Conservation (phyloP, 2,329 filamentous ascomycete species). For the Neofusicoccum parvum region DNA sequence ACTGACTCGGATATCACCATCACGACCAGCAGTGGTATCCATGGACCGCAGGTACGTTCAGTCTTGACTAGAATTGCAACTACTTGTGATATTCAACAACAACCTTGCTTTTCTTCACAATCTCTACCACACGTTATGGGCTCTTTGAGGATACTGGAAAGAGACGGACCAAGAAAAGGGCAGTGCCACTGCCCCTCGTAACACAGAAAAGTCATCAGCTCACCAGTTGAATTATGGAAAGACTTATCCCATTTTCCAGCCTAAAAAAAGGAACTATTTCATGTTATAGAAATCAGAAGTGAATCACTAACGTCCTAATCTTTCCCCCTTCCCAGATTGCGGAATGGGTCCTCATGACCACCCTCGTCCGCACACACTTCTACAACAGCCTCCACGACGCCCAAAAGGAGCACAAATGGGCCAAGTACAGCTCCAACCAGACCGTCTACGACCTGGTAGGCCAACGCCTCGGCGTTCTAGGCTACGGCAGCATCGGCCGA, state of each 20-base stretch:
- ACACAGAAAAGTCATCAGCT: no score
- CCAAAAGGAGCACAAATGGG: conserved; percentile 61
- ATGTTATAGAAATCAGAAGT: background rate
- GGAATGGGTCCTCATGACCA: conserved; percentile 68
- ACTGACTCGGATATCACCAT: conserved; percentile 55
- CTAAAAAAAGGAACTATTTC: no score
- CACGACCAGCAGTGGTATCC: conserved; percentile 59
- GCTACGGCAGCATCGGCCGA: conserved; percentile 64
- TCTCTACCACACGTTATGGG: no score
- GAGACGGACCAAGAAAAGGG: no score
- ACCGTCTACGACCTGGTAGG: conserved; percentile 58
- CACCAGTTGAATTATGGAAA: no score
- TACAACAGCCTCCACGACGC: conserved; percentile 58
- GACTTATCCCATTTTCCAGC: no score
- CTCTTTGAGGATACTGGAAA: no score
- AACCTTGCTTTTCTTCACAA: no score
- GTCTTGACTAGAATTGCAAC: background rate
- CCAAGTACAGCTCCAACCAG: conserved; percentile 32
- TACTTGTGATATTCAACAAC: no score
- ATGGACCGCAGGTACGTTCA: conserved; percentile 54
- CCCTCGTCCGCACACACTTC: conserved; percentile 58
- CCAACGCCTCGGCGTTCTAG: conserved; percentile 61
- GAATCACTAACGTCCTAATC: background rate
- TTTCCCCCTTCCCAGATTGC: conserved; percentile 47
- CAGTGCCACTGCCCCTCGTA: no score